Percentiles rank a stretch among this genome's conserved stretches.
Evolutionary conservation across 179 eudicot species (phyloP).

Genomic region (Monotropa hypopitys): DNA sequence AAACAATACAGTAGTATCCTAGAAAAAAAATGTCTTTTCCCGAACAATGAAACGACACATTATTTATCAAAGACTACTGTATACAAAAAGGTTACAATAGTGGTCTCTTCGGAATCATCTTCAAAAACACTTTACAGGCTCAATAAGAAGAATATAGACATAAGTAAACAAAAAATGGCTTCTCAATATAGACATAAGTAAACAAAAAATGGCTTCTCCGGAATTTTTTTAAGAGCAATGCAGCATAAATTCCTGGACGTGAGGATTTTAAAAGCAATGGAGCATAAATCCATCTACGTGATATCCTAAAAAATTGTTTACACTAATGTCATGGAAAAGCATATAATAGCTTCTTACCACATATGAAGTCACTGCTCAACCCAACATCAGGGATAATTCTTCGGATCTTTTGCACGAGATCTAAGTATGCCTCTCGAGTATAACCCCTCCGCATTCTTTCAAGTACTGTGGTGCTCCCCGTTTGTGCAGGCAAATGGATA

Average conservation of each 20-base stretch:
- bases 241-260: not conserved
- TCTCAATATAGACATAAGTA: not conserved
- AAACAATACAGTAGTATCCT: not conserved
- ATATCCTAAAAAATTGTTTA: not conserved
- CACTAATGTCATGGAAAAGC: not conserved
- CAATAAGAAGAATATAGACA: not conserved
- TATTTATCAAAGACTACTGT: too few species aligned
- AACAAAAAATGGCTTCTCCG: not conserved
- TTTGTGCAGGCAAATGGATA: constrained; percentile 92
- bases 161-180: not conserved
- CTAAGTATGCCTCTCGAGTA: constrained; percentile 89
- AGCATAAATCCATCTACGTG: not conserved
- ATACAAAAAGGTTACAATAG: not conserved
- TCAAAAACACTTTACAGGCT: not conserved
- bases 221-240: not conserved
- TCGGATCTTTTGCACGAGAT: constrained; percentile 73
- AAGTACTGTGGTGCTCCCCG: constrained; percentile 78
- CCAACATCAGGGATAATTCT: constrained; percentile 75
- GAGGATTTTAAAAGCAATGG: not conserved
- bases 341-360: constrained; percentile 41
- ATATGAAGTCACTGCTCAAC: constrained; percentile 83
- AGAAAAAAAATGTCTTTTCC: too few species aligned
- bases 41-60: too few species aligned
- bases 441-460: constrained; percentile 90
- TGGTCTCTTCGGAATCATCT: not conserved